Evolutionary conservation across 805 yeast genomes (phyloP).

Genomic region (Teunomyces tritomae): DNA sequence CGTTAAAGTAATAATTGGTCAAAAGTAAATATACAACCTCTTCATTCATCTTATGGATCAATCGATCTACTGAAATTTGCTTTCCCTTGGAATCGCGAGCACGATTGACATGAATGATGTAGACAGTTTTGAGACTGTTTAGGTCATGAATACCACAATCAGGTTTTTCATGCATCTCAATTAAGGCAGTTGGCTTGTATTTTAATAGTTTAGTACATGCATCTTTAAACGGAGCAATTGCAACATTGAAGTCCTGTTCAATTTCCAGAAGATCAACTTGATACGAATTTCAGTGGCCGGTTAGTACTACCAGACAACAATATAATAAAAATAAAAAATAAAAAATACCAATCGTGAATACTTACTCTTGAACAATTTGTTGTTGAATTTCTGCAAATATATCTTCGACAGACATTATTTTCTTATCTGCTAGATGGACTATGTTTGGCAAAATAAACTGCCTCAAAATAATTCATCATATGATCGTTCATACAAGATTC

Average conservation of each 20-base stretch:
- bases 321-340: no score
- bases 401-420: not conserved
- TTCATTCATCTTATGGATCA: constrained; percentile 16
- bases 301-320: not conserved
- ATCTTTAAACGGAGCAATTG: constrained; percentile 11
- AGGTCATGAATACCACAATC: not conserved
- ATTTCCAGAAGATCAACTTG: constrained; percentile 10
- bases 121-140: not conserved
- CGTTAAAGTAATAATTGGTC: constrained; percentile 16
- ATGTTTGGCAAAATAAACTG: not conserved
- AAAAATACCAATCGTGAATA: not conserved
- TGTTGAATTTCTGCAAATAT: constrained; percentile 8
- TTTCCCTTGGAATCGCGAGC: constrained; percentile 7
- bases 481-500: not conserved
- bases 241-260: constrained; percentile 11
- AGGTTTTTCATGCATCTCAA: not conserved
- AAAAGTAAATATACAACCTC: constrained; percentile 19
- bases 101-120: not conserved
- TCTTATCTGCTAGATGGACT: not conserved
- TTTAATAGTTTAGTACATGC: constrained; percentile 7
- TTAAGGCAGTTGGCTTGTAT: not conserved
- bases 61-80: constrained; percentile 16
- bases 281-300: constrained; percentile 6
- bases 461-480: not conserved
- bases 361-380: constrained; percentile 10